phyloP scores from a whole-genome alignment of 345 rosid genomes.

The Aquilaria yunnanensis region DNA sequence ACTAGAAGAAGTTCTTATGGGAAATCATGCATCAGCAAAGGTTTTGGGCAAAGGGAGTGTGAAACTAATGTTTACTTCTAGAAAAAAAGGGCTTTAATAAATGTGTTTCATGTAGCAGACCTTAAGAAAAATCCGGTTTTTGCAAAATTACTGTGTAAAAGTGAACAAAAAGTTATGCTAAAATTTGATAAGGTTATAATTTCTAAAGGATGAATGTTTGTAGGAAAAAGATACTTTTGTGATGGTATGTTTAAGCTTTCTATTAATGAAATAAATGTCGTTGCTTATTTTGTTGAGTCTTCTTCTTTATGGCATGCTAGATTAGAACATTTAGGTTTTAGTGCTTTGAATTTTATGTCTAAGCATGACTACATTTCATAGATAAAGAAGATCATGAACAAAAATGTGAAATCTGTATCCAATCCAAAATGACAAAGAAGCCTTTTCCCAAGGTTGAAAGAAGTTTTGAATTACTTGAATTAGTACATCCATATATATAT shows the following conservation, averaged over 20 bases:
- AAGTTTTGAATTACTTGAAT: background rate
- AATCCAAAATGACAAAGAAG: constrained; percentile 10
- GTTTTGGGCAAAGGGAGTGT: too few relatives aligned
- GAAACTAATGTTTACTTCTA: too few relatives aligned
- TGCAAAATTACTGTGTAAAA: background rate
- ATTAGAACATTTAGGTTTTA: background rate
- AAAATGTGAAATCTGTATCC: background rate
- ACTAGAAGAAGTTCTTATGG: too few relatives aligned
- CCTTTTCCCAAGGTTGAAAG: constrained; percentile 6
- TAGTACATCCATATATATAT: constrained; percentile 7
- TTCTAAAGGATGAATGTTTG: background rate
- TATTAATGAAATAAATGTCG: background rate
- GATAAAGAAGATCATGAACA: background rate
- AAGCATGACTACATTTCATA: background rate
- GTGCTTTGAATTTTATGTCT: background rate
- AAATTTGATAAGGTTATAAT: background rate
- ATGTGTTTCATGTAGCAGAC: too few relatives aligned
- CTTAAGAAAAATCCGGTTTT: too few relatives aligned
- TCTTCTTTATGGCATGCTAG: constrained; percentile 9
- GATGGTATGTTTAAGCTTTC: background rate
- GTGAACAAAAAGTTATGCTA: background rate
- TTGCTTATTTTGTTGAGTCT: constrained; percentile 7
- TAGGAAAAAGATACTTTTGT: background rate
- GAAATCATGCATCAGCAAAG: too few relatives aligned
- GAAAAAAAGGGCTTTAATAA: too few relatives aligned